Evolutionary conservation across 192 early-diverging fungal genomes (phyloP), one percentile per base, ranked within the genome.

Genomic region (Linnemannia schmuckeri): DNA sequence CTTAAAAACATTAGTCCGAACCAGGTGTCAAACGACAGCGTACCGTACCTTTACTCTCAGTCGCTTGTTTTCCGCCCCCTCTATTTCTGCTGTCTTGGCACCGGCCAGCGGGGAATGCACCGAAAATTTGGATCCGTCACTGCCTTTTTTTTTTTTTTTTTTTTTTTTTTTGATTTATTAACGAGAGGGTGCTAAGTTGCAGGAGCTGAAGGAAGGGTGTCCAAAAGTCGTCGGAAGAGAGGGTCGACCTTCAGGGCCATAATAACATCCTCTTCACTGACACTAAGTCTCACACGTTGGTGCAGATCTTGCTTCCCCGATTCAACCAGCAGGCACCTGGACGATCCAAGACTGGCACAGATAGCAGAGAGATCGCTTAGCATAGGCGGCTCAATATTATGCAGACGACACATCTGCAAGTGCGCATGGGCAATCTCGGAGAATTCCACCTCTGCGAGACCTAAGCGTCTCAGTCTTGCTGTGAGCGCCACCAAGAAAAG

Each of bases 401-500:
- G 92, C 83, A 94, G 79, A 66, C 91, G 88, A 77, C 94, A 96
- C n/a, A 94, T 88, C 72, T 94, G 93, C 7, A 91, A 66, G 80
- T 95, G 94, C 33, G 93, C 88, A 80, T 93, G 91, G 15, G 93
- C 90, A 54, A 97, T 94, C 66, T 95, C 93, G 8, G 91, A 93
- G 85, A 97, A 93, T 15, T 95, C 90, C 6, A 95, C 94, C 57
- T 98, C 96, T 24, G 93, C 90, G 7, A 93, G 75, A 6, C 97
- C 98, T 0, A 88, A 89, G 30, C 93, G 90, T 47, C 96, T 89
- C 24, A 95, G 79, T 24, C 88, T 84, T 46, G 92, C 89, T 10
- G 95, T 89, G 44, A 97, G 75, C 0, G 96, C 90, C 1, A 97
- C 91, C 44, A 99, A 78, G 78, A 98, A 98, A 30, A 99, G 55